Conservation (phyloP, 1,284 basidiomycete species). For the Trichosporon coremiiforme region DNA sequence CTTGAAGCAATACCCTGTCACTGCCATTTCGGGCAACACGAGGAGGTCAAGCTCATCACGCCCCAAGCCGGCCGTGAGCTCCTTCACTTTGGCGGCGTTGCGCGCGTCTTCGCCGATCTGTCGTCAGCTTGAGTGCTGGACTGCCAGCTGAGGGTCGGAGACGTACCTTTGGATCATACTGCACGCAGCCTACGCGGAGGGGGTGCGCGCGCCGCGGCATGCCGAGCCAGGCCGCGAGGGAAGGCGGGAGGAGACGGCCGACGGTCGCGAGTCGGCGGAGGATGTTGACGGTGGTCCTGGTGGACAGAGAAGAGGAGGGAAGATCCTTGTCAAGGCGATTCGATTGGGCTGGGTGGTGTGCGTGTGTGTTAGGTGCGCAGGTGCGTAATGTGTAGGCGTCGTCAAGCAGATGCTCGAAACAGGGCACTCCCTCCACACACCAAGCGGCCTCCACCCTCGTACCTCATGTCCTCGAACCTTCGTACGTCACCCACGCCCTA, state of each 20-base stretch:
- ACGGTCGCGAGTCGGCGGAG: neutral
- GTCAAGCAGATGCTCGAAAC: too few species aligned
- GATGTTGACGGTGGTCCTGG: neutral
- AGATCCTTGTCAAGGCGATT: too few species aligned
- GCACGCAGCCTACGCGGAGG: conserved; percentile 64
- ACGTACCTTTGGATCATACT: conserved; percentile 64
- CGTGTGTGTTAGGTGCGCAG: too few species aligned
- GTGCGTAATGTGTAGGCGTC: too few species aligned
- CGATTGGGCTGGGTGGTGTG: too few species aligned
- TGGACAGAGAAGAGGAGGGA: too few species aligned
- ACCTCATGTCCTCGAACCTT: neutral
- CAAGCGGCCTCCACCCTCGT: too few species aligned
- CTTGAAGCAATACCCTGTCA: conserved; percentile 77
- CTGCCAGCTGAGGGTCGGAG: too few species aligned
- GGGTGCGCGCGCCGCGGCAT: conserved; percentile 29
- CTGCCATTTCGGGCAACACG: conserved; percentile 73
- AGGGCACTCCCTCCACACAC: too few species aligned
- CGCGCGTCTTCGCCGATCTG: conserved; percentile 72
- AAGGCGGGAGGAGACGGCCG: neutral
- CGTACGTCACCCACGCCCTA: too few species aligned
- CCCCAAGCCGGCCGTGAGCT: conserved; percentile 67
- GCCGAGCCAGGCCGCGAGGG: neutral
- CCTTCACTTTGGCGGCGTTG: conserved; percentile 67
- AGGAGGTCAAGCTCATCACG: conserved; percentile 76
- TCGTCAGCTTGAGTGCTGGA: neutral